These are phyloP conservation scores for Sphagnum tenellum DNA, from an alignment of 225 moss, liverwort and hornwort genomes.

Conservation along the genomic window DNA sequence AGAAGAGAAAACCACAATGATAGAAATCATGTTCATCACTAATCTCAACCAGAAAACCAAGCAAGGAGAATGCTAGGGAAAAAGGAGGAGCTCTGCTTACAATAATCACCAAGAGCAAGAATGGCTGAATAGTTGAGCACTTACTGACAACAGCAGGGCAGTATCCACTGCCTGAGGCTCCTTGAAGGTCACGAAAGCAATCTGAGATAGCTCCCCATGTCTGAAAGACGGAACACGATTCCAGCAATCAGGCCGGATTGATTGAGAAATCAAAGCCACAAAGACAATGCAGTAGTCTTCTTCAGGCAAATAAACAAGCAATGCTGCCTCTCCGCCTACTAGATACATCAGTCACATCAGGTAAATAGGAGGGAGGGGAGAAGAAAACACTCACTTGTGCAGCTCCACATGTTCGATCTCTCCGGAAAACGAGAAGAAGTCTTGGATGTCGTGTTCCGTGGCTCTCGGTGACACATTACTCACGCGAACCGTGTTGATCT, in stretches of 20 bases:
- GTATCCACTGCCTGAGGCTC: conserved; percentile 83
- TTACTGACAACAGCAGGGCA: conserved; percentile 81
- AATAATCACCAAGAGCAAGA: too few species aligned
- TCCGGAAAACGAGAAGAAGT: conserved; percentile 92
- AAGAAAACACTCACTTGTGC: conserved; percentile 44
- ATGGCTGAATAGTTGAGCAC: conserved; percentile 7
- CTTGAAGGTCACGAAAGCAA: conserved; percentile 88
- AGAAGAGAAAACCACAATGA: too few species aligned
- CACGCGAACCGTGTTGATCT: conserved; percentile 71
- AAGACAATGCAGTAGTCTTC: background rate
- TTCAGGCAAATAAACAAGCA: too few species aligned
- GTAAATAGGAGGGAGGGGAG: too few species aligned
- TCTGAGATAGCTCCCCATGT: conserved; percentile 76
- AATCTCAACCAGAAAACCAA: too few species aligned
- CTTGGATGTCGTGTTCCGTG: conserved; percentile 81
- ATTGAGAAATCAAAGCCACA: background rate
- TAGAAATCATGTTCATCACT: too few species aligned
- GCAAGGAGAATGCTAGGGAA: too few species aligned
- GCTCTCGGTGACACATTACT: conserved; percentile 85
- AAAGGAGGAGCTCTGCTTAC: too few species aligned
- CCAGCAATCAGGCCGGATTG: background rate
- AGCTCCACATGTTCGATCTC: conserved; percentile 94
- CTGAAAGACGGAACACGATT: conserved; percentile 18
- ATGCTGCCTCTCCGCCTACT: too few species aligned
- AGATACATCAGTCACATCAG: too few species aligned